Conservation (phyloP, 2,329 filamentous ascomycete species). For the Fusarium sulawesiense region DNA sequence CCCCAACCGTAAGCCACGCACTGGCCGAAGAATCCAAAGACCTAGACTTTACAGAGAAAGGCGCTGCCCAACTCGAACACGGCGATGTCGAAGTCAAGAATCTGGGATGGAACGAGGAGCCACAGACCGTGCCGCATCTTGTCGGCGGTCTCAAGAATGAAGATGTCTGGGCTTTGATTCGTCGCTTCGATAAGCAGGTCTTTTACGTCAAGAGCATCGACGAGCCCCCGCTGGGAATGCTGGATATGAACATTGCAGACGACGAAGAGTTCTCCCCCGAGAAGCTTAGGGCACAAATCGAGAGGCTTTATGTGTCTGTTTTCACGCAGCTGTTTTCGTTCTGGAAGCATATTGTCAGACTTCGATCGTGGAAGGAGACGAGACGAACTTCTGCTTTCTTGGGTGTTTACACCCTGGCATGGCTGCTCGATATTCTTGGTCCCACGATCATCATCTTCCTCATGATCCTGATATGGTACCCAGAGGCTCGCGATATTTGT, state of each 20-base stretch:
- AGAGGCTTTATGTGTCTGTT: slow-evolving; percentile 85
- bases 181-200: slow-evolving; percentile 79
- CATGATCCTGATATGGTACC: slow-evolving; percentile 74
- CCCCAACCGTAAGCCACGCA: slow-evolving; percentile 52
- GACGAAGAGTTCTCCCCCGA: slow-evolving; percentile 88
- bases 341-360: slow-evolving; percentile 78
- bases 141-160: slow-evolving; percentile 78
- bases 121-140: slow-evolving; percentile 68
- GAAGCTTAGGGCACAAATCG: slow-evolving; percentile 80
- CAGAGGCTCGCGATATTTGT: slow-evolving; percentile 68
- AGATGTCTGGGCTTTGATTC: slow-evolving; percentile 76
- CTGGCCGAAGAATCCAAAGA: slow-evolving; percentile 50
- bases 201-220: slow-evolving; percentile 75
- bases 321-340: slow-evolving; percentile 73
- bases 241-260: slow-evolving; percentile 84
- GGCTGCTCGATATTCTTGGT: slow-evolving; percentile 77
- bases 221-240: slow-evolving; percentile 65
- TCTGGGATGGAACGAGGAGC: slow-evolving; percentile 75
- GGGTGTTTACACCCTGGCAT: slow-evolving; percentile 69
- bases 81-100: slow-evolving; percentile 69
- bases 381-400: slow-evolving; percentile 74
- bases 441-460: slow-evolving; percentile 69
- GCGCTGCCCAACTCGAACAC: slow-evolving; percentile 59
- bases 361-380: slow-evolving; percentile 83
- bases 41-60: slow-evolving; percentile 53